Evolutionary conservation across 2,329 filamentous ascomycete species (phyloP), one percentile per base, ranked within the genome.

Genomic region (Neopestalotiopsis clavispora): DNA sequence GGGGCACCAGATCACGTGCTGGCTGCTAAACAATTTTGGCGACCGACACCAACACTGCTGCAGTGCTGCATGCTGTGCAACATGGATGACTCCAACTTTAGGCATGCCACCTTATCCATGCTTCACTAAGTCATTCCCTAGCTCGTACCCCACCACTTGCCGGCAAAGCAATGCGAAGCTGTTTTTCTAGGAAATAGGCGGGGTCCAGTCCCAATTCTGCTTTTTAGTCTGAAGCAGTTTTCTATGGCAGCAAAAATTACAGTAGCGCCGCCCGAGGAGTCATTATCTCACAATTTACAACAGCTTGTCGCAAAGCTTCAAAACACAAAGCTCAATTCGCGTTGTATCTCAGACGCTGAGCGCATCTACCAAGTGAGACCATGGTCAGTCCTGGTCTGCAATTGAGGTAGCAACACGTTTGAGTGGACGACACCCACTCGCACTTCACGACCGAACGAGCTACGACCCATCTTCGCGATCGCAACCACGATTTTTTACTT

Each of bases 371-470:
- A 12, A 17, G 17, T 20, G 32, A 20, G 59, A 62, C n/a, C 28
- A 62, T 62, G 59, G 20, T 62, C 32, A 34, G 9, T 34, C 32
- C 59, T 20, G 32, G 10, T 34, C 32, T 62, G 32, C 59, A 64
- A 52, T 40, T 52, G 38, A 64, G 61, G 38, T 64, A 64, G 61
- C 61, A 52, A 45, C 14, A 64, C 61, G 38, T 49, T 45, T 52
- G 40, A 45, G 61, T 34, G 61, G 30, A 38, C 20, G 34, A 49
- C 59, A 34, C 12, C 23, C 57, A 59, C 57, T 59, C 30, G 57
- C 57, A 59, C 12, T 52, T 52, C 17, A 7, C 10, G 20, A 52
- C 17, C 45, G n/a, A 52, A n/a, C 45, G n/a, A 52, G 34, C 45
- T 17, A 52, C 17, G 14, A 52, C 45, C 45, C 45, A 17, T 52